phyloP scores from a whole-genome alignment of 1,284 basidiomycete genomes.

The Porodaedalea pini region DNA sequence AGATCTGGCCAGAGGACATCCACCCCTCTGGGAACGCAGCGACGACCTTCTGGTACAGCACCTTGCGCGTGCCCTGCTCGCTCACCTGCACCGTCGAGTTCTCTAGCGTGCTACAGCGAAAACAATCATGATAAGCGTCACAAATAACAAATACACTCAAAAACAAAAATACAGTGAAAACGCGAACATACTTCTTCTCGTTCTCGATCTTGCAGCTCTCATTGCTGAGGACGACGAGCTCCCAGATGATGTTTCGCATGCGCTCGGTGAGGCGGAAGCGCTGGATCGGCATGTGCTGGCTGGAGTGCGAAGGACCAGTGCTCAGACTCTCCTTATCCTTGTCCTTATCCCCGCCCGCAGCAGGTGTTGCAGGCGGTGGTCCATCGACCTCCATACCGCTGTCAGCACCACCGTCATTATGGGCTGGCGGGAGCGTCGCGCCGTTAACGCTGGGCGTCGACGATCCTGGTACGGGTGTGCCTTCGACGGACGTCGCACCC shows the following conservation, averaged over 20 bases:
- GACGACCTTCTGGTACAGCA: constrained; percentile 78
- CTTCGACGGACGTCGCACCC: constrained; percentile 39
- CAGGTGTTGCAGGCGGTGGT: constrained; percentile 34
- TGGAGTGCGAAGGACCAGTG: no score
- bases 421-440: constrained; percentile 21
- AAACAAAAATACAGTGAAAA: constrained; percentile 10
- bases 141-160: neutral
- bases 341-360: constrained; percentile 4
- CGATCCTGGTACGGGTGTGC: constrained; percentile 30
- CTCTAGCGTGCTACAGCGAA: constrained; percentile 51
- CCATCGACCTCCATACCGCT: constrained; percentile 35
- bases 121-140: constrained; percentile 11
- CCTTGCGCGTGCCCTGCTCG: constrained; percentile 74
- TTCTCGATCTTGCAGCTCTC: constrained; percentile 78
- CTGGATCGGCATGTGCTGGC: constrained; percentile 59
- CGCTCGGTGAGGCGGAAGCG: constrained; percentile 69
- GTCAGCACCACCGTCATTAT: constrained; percentile 27
- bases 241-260: constrained; percentile 76
- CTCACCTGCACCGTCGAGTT: constrained; percentile 65
- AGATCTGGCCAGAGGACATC: constrained; percentile 52
- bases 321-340: constrained; percentile 8
- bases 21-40: constrained; percentile 72
- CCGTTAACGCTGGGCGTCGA: constrained; percentile 23
- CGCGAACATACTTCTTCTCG: constrained; percentile 64
- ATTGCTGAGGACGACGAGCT: constrained; percentile 74